Percentiles rank a stretch among this genome's conserved stretches.
phyloP scores from a whole-genome alignment of 108 stramenopile species.

The Bacterosira constricta region DNA sequence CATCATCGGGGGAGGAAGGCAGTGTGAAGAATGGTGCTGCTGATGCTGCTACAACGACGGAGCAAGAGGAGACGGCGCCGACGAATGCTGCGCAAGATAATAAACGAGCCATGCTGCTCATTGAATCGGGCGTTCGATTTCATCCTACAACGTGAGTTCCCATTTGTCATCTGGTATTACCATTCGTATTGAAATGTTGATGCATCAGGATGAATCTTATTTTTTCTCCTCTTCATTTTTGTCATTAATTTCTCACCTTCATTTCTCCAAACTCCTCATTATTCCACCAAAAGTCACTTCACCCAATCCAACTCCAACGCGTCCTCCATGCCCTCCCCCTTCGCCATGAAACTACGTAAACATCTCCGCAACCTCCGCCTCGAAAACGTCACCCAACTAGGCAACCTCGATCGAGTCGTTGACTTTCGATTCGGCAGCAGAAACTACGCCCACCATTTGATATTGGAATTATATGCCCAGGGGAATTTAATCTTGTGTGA shows the following conservation, averaged over 20 bases:
- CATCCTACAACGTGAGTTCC: constrained; percentile 75
- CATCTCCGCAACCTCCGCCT: constrained; percentile 91
- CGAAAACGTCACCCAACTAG: constrained; percentile 91
- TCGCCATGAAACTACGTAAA: constrained; percentile 96
- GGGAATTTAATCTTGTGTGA: constrained; percentile 94
- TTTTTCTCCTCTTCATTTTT: not conserved
- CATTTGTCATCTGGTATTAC: constrained; percentile 34
- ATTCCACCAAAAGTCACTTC: constrained; percentile 12
- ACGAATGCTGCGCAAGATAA: not conserved
- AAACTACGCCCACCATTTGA: constrained; percentile 75
- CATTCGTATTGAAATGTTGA: not conserved
- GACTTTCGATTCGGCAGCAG: constrained; percentile 92
- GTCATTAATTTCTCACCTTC: not conserved
- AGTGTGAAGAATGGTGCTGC: constrained; percentile 1
- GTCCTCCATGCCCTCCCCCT: constrained; percentile 81
- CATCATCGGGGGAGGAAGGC: not conserved
- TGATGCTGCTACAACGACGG: constrained; percentile 12
- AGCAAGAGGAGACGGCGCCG: not conserved
- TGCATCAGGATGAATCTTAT: no score
- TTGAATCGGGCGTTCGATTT: constrained; percentile 97
- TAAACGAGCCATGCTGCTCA: constrained; percentile 65
- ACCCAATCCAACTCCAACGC: constrained; percentile 25
- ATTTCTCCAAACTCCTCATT: not conserved
- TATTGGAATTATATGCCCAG: constrained; percentile 93
- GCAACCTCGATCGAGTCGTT: constrained; percentile 92